Conservation (phyloP, 1,284 basidiomycete species). For the Schizophyllum amplum region DNA sequence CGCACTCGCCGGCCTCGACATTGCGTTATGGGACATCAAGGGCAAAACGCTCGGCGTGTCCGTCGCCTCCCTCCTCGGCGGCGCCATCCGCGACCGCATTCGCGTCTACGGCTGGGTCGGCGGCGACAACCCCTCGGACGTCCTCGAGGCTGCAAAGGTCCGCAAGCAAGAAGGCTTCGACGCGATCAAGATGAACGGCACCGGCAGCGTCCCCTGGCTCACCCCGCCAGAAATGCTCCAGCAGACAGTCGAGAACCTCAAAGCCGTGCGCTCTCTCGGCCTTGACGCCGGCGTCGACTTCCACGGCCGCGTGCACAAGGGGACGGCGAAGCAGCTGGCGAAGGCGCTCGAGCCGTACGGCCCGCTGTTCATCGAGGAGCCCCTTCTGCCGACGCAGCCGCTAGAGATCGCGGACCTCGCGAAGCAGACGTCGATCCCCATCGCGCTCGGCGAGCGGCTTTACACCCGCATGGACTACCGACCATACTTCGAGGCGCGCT, state of each 20-base stretch:
- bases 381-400: constrained; percentile 8
- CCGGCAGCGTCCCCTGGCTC: constrained; percentile 27
- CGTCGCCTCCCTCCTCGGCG: constrained; percentile 68
- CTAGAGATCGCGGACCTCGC: constrained; percentile 10
- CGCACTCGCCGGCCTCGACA: constrained; percentile 29
- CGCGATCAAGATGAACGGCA: constrained; percentile 70
- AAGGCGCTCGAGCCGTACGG: constrained; percentile 55
- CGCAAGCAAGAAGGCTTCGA: constrained; percentile 69
- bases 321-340: constrained; percentile 74
- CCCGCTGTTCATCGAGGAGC: constrained; percentile 68
- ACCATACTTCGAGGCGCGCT: constrained; percentile 63
- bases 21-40: constrained; percentile 70
- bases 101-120: constrained; percentile 68
- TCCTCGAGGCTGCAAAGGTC: constrained; percentile 49
- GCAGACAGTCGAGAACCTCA: constrained; percentile 55
- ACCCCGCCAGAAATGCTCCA: constrained; percentile 44
- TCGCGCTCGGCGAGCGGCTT: constrained; percentile 56
- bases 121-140: constrained; percentile 61
- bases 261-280: constrained; percentile 53
- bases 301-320: constrained; percentile 61
- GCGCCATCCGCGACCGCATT: constrained; percentile 54
- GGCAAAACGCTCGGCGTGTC: constrained; percentile 73
- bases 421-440: constrained; percentile 11
- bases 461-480: constrained; percentile 64
- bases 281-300: constrained; percentile 62